Conservation (phyloP, 805 yeast species). For the Metschnikowia anglica region DNA sequence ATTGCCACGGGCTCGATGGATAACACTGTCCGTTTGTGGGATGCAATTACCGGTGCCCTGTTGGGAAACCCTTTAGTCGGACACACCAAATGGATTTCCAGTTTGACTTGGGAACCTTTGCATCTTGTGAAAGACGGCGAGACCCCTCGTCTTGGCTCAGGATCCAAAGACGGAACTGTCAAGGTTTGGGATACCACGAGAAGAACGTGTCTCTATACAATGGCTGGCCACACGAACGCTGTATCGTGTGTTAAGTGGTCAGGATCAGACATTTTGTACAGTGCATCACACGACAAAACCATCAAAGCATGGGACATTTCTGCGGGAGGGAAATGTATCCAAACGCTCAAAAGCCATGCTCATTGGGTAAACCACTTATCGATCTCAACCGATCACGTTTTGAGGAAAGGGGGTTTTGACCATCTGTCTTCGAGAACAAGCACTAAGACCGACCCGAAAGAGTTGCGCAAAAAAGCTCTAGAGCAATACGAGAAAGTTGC, state of each 20-base stretch:
- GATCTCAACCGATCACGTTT: constrained; percentile 82
- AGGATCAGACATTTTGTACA: constrained; percentile 78
- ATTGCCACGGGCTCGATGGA: constrained; percentile 98
- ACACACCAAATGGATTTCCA: constrained; percentile 86
- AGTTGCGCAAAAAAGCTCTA: constrained; percentile 50
- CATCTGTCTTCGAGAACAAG: constrained; percentile 50
- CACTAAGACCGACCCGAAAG: constrained; percentile 24
- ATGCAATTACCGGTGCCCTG: constrained; percentile 67
- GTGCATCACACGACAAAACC: constrained; percentile 93
- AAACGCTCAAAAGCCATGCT: constrained; percentile 83
- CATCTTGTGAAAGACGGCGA: constrained; percentile 72
- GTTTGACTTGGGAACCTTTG: constrained; percentile 91
- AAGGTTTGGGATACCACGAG: constrained; percentile 84
- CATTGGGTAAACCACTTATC: constrained; percentile 98
- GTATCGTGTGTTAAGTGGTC: constrained; percentile 98
- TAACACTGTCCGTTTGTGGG: constrained; percentile 85
- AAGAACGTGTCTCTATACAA: constrained; percentile 62
- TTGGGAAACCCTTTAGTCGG: constrained; percentile 75
- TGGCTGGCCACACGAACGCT: constrained; percentile 84
- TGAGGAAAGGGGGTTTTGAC: constrained; percentile 87
- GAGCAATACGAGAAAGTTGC: constrained; percentile 64
- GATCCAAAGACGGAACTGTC: constrained; percentile 88
- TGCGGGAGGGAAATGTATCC: constrained; percentile 70
- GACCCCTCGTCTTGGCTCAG: constrained; percentile 72
- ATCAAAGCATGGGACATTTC: constrained; percentile 87